A percentile compares a stretch with the other conserved stretches of the same genome.
phyloP scores from a whole-genome alignment of 345 rosid species.

The Lenwebbia sp. region DNA sequence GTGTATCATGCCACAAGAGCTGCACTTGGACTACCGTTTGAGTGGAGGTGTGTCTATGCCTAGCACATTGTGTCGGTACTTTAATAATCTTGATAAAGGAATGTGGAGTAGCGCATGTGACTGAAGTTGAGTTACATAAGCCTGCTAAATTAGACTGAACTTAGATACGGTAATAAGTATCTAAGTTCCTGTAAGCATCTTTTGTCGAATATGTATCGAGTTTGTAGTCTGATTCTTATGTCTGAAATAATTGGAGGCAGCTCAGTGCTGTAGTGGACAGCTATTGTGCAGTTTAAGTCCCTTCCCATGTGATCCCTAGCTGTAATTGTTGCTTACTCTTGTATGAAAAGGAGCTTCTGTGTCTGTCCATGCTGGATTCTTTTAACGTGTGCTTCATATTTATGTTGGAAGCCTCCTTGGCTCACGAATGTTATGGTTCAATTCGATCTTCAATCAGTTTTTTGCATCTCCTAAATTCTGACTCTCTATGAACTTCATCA shows the following conservation, averaged over 20 bases:
- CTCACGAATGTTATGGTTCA: background rate
- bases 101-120: background rate
- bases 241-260: background rate
- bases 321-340: background rate
- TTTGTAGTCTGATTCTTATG: background rate
- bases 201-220: background rate
- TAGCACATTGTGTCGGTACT: background rate
- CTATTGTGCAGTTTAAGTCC: background rate
- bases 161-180: background rate
- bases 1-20: conserved; percentile 89
- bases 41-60: conserved; percentile 57
- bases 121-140: background rate
- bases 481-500: background rate
- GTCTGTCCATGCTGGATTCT: background rate
- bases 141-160: background rate
- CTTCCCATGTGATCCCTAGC: background rate
- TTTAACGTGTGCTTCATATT: background rate
- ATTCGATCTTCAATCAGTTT: no score
- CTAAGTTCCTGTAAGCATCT: background rate
- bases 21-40: conserved; percentile 87
- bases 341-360: background rate
- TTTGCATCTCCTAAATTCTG: background rate
- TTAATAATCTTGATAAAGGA: background rate
- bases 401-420: background rate
- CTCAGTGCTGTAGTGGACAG: background rate